phyloP scores from a whole-genome alignment of 2,329 filamentous ascomycete genomes.

The Cladosporium oxysporum region DNA sequence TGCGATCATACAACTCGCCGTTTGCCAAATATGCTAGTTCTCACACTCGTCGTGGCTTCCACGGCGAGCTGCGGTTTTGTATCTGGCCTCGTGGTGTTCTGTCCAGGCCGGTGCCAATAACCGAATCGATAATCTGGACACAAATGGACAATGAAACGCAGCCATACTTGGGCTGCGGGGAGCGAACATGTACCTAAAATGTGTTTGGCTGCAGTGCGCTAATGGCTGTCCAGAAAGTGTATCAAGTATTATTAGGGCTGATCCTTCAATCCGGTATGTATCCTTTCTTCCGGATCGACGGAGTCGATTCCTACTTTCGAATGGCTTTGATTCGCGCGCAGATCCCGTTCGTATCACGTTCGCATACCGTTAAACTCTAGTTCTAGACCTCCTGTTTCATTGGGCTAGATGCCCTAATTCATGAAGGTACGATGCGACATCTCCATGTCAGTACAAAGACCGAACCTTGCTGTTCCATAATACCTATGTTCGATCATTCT shows the following conservation, averaged over 20 bases:
- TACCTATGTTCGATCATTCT: neutral
- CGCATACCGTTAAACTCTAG: neutral
- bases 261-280: neutral
- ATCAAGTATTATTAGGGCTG: neutral
- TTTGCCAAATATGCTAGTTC: neutral
- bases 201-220: neutral
- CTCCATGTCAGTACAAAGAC: neutral
- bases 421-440: neutral
- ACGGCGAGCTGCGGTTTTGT: neutral
- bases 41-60: neutral
- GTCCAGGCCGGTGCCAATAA: neutral
- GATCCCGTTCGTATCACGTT: neutral
- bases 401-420: neutral
- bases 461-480: neutral
- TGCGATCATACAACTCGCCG: neutral
- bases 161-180: neutral
- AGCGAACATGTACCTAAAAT: neutral
- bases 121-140: neutral
- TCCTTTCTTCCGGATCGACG: neutral
- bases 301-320: neutral
- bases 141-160: neutral
- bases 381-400: neutral
- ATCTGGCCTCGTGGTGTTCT: neutral
- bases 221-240: neutral
- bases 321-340: neutral